Evolutionary conservation across 1,284 basidiomycete species (phyloP), one percentile per base, ranked within the genome.

Genomic region (Tylopilus orsonianus): DNA sequence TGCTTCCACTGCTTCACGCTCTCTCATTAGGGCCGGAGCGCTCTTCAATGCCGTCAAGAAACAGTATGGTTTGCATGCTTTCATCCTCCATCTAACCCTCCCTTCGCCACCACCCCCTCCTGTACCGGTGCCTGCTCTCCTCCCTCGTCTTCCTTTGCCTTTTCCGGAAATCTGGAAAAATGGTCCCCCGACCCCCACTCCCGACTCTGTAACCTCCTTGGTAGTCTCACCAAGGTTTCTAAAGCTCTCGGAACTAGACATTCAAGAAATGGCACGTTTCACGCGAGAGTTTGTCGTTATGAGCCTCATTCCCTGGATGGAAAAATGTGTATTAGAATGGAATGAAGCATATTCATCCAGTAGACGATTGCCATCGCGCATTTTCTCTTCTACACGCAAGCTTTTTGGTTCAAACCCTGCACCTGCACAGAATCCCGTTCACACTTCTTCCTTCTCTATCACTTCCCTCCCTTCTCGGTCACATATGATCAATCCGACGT

Each of bases 241-340:
- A 32, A 74, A 73, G 32, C 71, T 97, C 64, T 77, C 76, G 7
- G 83, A 90, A 50, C 76, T 78, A 39, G 95, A 98, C 67, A 88
- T 94, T 9, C 81, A 88, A 51, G 80, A 85, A 51, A 81, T 90
- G 20, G 85, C 85, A 0, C 80, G 83, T 36, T 93, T 98, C 57
- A 80, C 93, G 6, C 81, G 95, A 37, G 96, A 98, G 65, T 87
- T 98, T 56, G 80, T 93, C 2, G 85, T 88, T 4, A 93, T 93
- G 81, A 94, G 89, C 59, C 72, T 99, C 29, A 71, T 98, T 4
- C 96, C 96, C 0, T 97, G 90, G 87, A 94, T 99, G 91, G 96
- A 99, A 71, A 89, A 89, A 57, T 87, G 85, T 61, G 87, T 97
- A 1, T 65, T 93, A 39, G 91, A 97, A 50, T 97, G 93, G 90